Base-by-base conservation (phyloP, 345 rosid species). In the Arabis alpina region DNA sequence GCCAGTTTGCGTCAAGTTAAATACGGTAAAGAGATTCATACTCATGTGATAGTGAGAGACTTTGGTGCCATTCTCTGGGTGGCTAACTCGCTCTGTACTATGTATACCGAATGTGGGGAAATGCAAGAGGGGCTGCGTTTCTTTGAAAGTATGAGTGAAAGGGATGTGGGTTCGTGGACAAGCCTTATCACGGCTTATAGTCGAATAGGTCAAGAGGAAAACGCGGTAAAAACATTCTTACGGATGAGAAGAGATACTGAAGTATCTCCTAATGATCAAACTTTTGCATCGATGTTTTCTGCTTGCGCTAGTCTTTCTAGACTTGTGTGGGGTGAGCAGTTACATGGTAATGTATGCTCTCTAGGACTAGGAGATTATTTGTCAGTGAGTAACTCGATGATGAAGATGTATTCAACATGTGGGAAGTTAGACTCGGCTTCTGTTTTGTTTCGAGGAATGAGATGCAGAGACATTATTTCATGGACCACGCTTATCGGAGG, bases 141-240 rank as follows among this genome's bases (percentile, higher is more conserved):
- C 79, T 88, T 91, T 54, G 86, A 84, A 60, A 89, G 63, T 24
- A 93, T 89, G 87, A 76, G 53, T 53, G 67, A 61, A 15, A 80
- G 24, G 27, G 91, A 89, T 81, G 96, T 91, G 63, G 82, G 86
- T 85, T 89, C 96, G 0, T 93, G 98, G 98, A 93, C 98, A 4
- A 74, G 74, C 34, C 69, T 82, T 64, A 87, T 93, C 34, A 75
- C 82, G 0, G 74, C 83, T 19, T 91, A 79, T 77, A 66, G 77
- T 70, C 94, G 85, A 66, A 72, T 61, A 34, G 89, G 92, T n/a
- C 76, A 75, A 54, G 92, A 83, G 44, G 84, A 71, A 63, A 79
- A 81, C 64, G 94, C 94, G 13, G 48, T 88, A 51, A 70, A 73
- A 44, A 81, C 88, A 12, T 91, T 93, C 71, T 47, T 61, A 41